Percentiles rank a stretch among this genome's conserved stretches.
Evolutionary conservation across 345 rosid species (phyloP).

Genomic region (Eucalyptus cloeziana): DNA sequence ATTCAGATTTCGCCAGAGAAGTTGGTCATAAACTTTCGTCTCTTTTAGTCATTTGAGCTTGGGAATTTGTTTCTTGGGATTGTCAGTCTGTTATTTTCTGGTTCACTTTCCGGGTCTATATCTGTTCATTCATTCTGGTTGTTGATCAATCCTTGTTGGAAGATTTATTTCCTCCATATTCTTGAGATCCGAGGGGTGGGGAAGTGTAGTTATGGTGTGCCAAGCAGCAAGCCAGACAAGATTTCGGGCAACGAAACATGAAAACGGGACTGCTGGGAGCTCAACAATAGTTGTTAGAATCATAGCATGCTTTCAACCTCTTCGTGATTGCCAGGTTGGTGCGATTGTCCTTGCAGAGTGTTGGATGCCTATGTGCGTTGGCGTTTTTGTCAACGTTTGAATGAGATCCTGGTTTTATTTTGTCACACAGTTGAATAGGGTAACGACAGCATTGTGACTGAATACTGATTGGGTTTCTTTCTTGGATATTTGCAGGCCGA

Average conservation of each 20-base stretch:
- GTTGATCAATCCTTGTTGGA: not conserved
- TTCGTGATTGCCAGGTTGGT: slow-evolving; percentile 96
- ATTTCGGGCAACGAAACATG: slow-evolving; percentile 87
- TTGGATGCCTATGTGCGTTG: not conserved
- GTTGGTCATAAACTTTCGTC: not conserved
- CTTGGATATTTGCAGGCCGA: slow-evolving; percentile 61
- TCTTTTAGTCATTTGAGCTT: not conserved
- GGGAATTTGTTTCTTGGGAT: not conserved
- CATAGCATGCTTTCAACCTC: slow-evolving; percentile 92
- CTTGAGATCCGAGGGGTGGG: slow-evolving; percentile 7
- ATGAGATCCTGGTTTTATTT: not conserved
- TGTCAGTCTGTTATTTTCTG: not conserved
- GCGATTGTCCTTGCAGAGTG: not conserved
- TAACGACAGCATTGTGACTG: not conserved
- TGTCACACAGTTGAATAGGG: not conserved
- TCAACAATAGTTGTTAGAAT: slow-evolving; percentile 79
- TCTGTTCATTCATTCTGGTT: not conserved
- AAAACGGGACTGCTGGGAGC: slow-evolving; percentile 76
- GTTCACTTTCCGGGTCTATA: not conserved
- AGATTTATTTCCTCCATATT: not conserved
- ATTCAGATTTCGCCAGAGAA: not conserved
- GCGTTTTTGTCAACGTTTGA: not conserved
- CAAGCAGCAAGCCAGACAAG: slow-evolving; percentile 94
- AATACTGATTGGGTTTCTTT: not conserved
- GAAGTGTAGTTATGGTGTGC: slow-evolving; percentile 90